These are phyloP conservation scores for Alternaria sp. DNA, from an alignment of 2,329 filamentous ascomycete genomes.

Conservation along the genomic window DNA sequence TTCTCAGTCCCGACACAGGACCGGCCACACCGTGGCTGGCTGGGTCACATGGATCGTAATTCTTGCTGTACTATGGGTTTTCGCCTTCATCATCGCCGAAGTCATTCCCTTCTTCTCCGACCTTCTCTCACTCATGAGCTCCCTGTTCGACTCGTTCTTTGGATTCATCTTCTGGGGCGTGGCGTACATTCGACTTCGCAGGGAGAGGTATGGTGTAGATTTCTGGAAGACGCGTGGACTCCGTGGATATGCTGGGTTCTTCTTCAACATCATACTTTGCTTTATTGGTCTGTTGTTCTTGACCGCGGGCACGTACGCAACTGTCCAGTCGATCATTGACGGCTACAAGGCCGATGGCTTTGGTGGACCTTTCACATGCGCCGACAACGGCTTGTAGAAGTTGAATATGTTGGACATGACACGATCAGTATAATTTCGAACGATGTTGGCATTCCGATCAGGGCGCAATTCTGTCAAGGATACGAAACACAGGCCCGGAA, in stretches of 20 bases:
- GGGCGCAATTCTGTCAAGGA: background rate
- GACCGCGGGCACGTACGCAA: conserved; percentile 77
- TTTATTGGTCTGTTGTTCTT: conserved; percentile 81
- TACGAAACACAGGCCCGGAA: background rate
- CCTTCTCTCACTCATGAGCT: conserved; percentile 77
- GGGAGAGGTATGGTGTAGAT: conserved; percentile 65
- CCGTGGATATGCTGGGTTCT: conserved; percentile 62
- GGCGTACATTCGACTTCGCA: conserved; percentile 79
- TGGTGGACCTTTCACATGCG: conserved; percentile 77
- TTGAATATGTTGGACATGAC: background rate
- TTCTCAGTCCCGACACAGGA: conserved; percentile 77
- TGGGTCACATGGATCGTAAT: conserved; percentile 83
- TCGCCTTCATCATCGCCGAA: conserved; percentile 91
- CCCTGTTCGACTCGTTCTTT: conserved; percentile 90
- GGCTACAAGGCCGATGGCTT: conserved; percentile 72
- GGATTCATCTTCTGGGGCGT: conserved; percentile 96
- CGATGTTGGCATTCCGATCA: background rate
- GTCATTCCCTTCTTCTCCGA: conserved; percentile 94
- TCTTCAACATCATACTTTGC: conserved; percentile 77
- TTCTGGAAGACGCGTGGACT: conserved; percentile 64
- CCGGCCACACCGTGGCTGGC: conserved; percentile 79
- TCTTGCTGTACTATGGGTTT: conserved; percentile 76
- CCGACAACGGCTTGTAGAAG: conserved; percentile 67
- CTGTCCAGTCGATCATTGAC: conserved; percentile 76
- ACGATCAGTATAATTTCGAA: background rate